A percentile compares a stretch with the other conserved stretches of the same genome.
Evolutionary conservation across 305 asterid species (phyloP).

Genomic region (Plantago lanceolata): DNA sequence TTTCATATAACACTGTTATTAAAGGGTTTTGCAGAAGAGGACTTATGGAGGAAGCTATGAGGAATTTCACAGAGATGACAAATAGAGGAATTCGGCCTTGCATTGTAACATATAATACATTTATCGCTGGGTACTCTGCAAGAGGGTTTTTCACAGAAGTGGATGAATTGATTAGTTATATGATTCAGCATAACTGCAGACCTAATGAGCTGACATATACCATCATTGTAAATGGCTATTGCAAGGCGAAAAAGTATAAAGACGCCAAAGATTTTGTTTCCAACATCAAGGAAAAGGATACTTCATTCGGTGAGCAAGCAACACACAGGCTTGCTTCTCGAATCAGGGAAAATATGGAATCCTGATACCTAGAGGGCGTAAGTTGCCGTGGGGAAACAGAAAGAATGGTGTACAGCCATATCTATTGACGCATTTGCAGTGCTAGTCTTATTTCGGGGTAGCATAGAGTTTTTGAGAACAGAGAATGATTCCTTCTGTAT

Average conservation of each 20-base stretch:
- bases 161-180: slow-evolving; percentile 61
- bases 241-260: slow-evolving; percentile 59
- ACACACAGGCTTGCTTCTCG: slow-evolving; percentile 54
- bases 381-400: too few relatives aligned
- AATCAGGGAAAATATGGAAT: slow-evolving; percentile 62
- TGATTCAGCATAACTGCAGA: slow-evolving; percentile 71
- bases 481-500: not conserved
- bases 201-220: slow-evolving; percentile 85
- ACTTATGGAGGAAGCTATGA: slow-evolving; percentile 81
- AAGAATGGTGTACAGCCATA: not conserved
- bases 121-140: slow-evolving; percentile 70
- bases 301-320: slow-evolving; percentile 42
- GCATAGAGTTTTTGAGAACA: not conserved
- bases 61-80: slow-evolving; percentile 69
- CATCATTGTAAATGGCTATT: slow-evolving; percentile 70
- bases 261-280: slow-evolving; percentile 73
- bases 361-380: too few relatives aligned
- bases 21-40: slow-evolving; percentile 94
- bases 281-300: slow-evolving; percentile 47
- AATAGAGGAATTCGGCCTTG: slow-evolving; percentile 69
- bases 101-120: slow-evolving; percentile 76
- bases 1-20: slow-evolving; percentile 85
- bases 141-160: slow-evolving; percentile 69
- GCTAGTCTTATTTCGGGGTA: not conserved
- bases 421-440: not conserved